Evolutionary conservation across 106 monocot genomes (phyloP).

Genomic region (Dioscorea alata): DNA sequence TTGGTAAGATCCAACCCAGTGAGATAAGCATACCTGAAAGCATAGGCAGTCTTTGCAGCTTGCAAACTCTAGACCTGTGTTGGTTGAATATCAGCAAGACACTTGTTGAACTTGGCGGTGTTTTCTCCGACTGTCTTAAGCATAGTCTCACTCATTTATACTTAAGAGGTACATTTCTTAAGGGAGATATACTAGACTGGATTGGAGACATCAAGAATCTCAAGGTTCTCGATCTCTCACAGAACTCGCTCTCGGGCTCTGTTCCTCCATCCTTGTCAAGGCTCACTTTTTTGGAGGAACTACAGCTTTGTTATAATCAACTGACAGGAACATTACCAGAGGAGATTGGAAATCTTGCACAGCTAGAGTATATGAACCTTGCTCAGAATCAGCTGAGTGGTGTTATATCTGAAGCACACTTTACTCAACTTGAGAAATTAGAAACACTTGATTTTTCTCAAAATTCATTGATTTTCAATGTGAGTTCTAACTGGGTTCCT

Average conservation of each 20-base stretch:
- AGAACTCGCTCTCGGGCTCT: not conserved
- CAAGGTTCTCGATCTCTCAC: not conserved
- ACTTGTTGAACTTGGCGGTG: not conserved
- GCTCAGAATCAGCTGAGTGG: slow-evolving; percentile 1
- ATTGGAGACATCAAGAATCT: not conserved
- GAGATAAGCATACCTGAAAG: not conserved
- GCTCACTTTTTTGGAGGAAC: not conserved
- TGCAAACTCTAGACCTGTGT: not conserved
- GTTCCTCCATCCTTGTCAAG: not conserved
- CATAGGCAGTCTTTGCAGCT: not conserved
- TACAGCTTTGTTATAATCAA: not conserved
- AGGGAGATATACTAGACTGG: not conserved
- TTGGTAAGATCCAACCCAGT: too few relatives aligned
- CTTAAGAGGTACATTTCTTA: not conserved
- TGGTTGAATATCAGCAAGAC: not conserved
- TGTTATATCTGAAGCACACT: slow-evolving; percentile 6
- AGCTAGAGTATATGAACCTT: slow-evolving; percentile 1
- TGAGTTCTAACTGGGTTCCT: slow-evolving; percentile 27
- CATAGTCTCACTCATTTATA: not conserved
- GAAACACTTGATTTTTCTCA: not conserved
- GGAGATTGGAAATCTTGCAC: not conserved
- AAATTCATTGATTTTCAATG: slow-evolving; percentile 10
- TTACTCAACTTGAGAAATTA: not conserved
- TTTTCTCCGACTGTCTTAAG: not conserved
- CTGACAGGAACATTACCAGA: slow-evolving; percentile 4